Base-by-base conservation (phyloP, 2,329 filamentous ascomycete species). In the Neopestalotiopsis sp. region DNA sequence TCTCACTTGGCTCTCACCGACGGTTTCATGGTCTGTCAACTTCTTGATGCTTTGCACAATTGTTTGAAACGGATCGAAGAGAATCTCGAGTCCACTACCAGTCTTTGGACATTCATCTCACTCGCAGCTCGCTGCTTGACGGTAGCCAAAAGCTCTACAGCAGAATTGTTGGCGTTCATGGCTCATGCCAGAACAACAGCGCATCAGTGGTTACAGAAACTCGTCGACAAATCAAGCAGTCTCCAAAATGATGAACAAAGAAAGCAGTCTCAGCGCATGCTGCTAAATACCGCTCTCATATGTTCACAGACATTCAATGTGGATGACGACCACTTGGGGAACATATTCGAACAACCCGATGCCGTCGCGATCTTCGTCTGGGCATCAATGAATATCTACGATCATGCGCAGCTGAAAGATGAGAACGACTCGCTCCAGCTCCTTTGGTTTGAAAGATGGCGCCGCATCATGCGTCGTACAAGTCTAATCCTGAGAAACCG, bases 281-380 rank as follows among this genome's bases (percentile, higher is more conserved):
- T 66, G n/a, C 30, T 60, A 3, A n/a, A 45, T 52, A 66, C 57
- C n/a, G 65, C 65, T n/a, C 52, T 66, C 14, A 58, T 66, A 38
- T 66, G 65, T 32, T 58, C 30, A 20, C 52, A 66, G 49, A 38
- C 65, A 6, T 66, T 66, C 65, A 66, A 66, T 17, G 14, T 66
- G 7, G 65, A 60, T 42, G 52, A 40, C 10, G 65, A 42, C 1
- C 24, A 66, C 4, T 30, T 66, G 14, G 52, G 38, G 32, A 12
- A 58, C 20, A 28, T 60, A 3, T 28, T 66, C 30, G 28, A 24
- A 10, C n/a, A 13, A 6, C 30, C 65, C 20, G 30, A 61, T 14
- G 38, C 38, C 9, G 65, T 52, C 20, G 42, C 65, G 17, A 58
- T 66, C 24, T 32, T 66, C 6, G 34, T 66, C 4, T 12, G 60